A percentile compares a stretch with the other conserved stretches of the same genome.
These are phyloP conservation scores for Sclerotinia subarctica DNA, from an alignment of 2,329 filamentous ascomycete genomes.

Conservation along the genomic window DNA sequence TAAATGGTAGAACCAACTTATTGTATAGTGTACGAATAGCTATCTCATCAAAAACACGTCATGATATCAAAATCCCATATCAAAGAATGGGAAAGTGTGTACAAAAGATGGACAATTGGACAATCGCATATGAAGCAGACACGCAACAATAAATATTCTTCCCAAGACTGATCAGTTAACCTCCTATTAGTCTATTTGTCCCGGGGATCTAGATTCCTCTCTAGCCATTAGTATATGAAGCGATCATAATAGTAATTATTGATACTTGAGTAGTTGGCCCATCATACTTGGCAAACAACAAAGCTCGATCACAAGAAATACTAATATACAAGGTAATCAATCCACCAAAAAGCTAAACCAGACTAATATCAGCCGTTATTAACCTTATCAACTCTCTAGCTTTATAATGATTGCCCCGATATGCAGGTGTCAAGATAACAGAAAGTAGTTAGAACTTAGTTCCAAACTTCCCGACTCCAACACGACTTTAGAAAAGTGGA, in stretches of 20 bases:
- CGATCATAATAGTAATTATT: too few relatives aligned
- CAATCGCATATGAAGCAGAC: neutral
- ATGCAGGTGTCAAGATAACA: neutral
- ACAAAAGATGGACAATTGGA: neutral
- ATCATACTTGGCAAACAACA: too few relatives aligned
- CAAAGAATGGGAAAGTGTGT: neutral
- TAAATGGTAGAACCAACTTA: neutral
- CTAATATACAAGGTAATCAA: too few relatives aligned
- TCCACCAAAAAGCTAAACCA: too few relatives aligned
- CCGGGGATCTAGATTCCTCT: neutral
- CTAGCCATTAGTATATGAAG: neutral
- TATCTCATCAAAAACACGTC: neutral
- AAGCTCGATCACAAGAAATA: neutral
- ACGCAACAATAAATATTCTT: constrained; percentile 2
- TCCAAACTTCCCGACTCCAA: neutral
- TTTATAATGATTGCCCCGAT: neutral
- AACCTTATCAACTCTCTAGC: too few relatives aligned
- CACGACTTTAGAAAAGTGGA: too few relatives aligned
- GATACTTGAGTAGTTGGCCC: neutral
- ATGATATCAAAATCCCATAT: neutral
- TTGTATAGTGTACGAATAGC: neutral
- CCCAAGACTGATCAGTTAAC: neutral
- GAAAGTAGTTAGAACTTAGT: neutral
- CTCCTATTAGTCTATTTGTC: neutral
- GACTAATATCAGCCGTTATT: too few relatives aligned